Conservation (phyloP, 2,329 filamentous ascomycete species). For the Pezizomycotina sp. region DNA sequence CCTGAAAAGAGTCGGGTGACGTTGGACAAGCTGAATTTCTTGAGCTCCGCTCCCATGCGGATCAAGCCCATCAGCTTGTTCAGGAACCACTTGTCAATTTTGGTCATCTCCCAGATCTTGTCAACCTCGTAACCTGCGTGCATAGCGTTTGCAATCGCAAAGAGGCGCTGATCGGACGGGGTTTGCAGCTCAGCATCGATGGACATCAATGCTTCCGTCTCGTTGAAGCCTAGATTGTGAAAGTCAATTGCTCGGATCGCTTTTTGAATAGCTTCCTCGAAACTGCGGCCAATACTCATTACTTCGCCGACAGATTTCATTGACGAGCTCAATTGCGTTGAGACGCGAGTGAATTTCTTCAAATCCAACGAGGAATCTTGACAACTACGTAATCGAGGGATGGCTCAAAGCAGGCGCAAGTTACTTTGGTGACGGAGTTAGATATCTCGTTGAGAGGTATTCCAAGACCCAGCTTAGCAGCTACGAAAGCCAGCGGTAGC, state of each 20-base stretch:
- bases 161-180: conserved; percentile 89
- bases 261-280: conserved; percentile 97
- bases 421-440: conserved; percentile 89
- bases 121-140: conserved; percentile 81
- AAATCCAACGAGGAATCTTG: conserved; percentile 97
- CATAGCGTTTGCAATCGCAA: conserved; percentile 97
- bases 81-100: conserved; percentile 98
- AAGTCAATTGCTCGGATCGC: conserved; percentile 91
- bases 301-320: conserved; percentile 99
- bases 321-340: conserved; percentile 84
- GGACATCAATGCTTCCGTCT: conserved; percentile 80
- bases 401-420: conserved; percentile 94
- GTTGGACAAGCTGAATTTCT: conserved; percentile 49
- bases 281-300: conserved; percentile 92
- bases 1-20: conserved; percentile 50
- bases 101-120: conserved; percentile 95
- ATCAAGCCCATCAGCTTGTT: conserved; percentile 78
- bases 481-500: conserved; percentile 90
- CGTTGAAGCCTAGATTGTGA: conserved; percentile 86
- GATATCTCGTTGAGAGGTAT: conserved; percentile 93
- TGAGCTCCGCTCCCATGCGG: conserved; percentile 71
- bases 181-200: conserved; percentile 94
- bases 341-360: conserved; percentile 96
- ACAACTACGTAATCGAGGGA: conserved; percentile 96
- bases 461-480: conserved; percentile 84